Base-by-base conservation (phyloP, 257 asterid species). In the Nicotiana undulata region DNA sequence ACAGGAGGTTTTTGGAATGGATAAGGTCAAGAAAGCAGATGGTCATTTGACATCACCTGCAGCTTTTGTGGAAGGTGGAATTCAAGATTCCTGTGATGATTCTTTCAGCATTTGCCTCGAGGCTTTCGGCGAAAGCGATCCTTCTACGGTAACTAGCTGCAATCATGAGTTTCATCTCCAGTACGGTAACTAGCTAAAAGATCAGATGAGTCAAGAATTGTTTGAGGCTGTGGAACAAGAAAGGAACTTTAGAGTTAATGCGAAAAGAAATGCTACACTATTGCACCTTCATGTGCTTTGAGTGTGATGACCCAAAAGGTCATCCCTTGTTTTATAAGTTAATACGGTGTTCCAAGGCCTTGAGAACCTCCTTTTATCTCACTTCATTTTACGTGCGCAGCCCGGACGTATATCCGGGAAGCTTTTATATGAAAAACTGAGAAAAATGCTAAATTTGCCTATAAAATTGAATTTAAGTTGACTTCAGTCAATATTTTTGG, bases 61-160 rank as follows among this genome's bases (percentile, higher is more conserved):
- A 31, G 98, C 98, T 80, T 95, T 95, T 83, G 97, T 95, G 22
- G 97, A 93, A 90, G 99, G 97, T n/a, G 99, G 99, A 77, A 81
- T 92, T 81, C 99, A 93, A 81, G 98, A 95, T 81, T 92, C 98
- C 6, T 90, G 97, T 89, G 98, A 92, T 83, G 99, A 93, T 89
- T 80, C 98, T 61, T 95, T 98, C 82, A 95, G 99, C 92, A 95
- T 95, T 83, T 95, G 99, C 89, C 98, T 95, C 44, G 99, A 95
- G 88, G 89, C 86, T 17, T 95, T 95, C 87, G 83, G 82, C 61
- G 94, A 93, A 80, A 84, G 91, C 55, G 92, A 95, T 86, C 99
- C 99, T 79, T 86, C 97, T 75, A 83, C 99, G 89, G 98, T 90
- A 86, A 93, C 97, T 29, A 86, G 83, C 83, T 94, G 98, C 92